Conservation (phyloP, 164 flowering plant species). For the Warburgia ugandensis region DNA sequence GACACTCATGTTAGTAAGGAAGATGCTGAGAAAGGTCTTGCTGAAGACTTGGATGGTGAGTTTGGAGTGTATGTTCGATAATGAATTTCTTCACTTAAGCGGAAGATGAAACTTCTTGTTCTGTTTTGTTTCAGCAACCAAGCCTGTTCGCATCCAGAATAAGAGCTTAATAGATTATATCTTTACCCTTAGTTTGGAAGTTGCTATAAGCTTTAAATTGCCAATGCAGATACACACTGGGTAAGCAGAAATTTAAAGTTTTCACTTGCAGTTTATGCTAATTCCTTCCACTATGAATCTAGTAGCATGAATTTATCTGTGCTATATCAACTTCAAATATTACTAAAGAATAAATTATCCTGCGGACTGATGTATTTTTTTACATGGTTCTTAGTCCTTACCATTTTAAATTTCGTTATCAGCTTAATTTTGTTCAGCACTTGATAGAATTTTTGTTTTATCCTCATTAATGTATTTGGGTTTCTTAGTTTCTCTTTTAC, state of each 20-base stretch:
- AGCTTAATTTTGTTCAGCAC: too few species aligned
- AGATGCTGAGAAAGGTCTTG: conserved; percentile 76
- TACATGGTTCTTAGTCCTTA: too few species aligned
- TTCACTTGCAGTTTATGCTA: conserved; percentile 3
- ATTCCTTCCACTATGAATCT: too few species aligned
- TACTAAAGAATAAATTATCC: too few species aligned
- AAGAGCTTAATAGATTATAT: conserved; percentile 77
- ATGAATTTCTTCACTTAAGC: not conserved
- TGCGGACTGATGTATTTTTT: too few species aligned
- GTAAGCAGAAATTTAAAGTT: conserved; percentile 27
- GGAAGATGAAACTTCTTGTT: conserved; percentile 4
- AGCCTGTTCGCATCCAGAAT: conserved; percentile 66
- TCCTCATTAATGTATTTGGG: too few species aligned
- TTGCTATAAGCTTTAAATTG: conserved; percentile 53
- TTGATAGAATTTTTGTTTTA: too few species aligned
- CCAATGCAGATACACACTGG: conserved; percentile 97
- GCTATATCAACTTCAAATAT: too few species aligned
- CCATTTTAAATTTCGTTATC: too few species aligned
- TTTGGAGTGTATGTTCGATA: too few species aligned
- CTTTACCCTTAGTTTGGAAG: conserved; percentile 62
- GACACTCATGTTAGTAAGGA: conserved; percentile 43
- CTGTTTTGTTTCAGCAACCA: conserved; percentile 46
- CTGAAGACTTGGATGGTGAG: conserved; percentile 53
- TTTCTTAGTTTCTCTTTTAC: too few species aligned
- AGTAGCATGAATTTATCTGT: too few species aligned